Percentiles rank a stretch among this genome's conserved stretches.
Evolutionary conservation across 2,329 filamentous ascomycete species (phyloP).

Genomic region (Claviceps africana): DNA sequence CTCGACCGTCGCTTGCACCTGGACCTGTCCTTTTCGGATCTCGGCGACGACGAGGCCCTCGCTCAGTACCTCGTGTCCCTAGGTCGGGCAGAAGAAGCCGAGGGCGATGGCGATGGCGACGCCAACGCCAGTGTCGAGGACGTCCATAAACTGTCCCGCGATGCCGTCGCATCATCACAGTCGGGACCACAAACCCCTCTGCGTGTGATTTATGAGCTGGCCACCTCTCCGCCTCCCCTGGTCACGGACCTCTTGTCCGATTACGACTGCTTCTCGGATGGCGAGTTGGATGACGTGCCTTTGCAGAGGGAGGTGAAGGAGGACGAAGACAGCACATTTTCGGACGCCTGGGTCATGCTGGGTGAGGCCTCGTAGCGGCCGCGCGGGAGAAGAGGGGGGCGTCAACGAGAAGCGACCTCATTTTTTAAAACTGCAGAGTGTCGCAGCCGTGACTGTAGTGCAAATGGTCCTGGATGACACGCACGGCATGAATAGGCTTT

Average conservation of each 20-base stretch:
- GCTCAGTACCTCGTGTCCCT: conserved; percentile 21
- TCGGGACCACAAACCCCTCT: conserved; percentile 19
- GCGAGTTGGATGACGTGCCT: conserved; percentile 19
- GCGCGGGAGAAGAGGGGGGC: too few relatives aligned
- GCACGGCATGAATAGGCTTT: too few relatives aligned
- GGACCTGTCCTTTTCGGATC: conserved; percentile 28
- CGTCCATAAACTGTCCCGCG: conserved; percentile 6
- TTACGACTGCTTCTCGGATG: conserved; percentile 24
- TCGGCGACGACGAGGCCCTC: conserved; percentile 26
- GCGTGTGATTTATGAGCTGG: conserved; percentile 27
- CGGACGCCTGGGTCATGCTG: conserved; percentile 29
- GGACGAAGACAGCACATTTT: conserved; percentile 13
- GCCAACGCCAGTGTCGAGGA: not conserved
- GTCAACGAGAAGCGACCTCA: too few relatives aligned
- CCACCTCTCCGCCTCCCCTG: conserved; percentile 17
- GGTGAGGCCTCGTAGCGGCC: conserved; percentile 34
- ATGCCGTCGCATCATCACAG: conserved; percentile 7
- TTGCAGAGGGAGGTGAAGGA: conserved; percentile 19
- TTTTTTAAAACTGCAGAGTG: too few relatives aligned
- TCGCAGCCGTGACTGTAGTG: too few relatives aligned
- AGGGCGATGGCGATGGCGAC: conserved; percentile 9
- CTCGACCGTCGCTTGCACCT: conserved; percentile 16
- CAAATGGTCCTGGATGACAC: too few relatives aligned
- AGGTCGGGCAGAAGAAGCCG: conserved; percentile 4
- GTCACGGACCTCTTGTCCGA: conserved; percentile 20